Evolutionary conservation across 495 filamentous ascomycete species (phyloP).

Genomic region (Usnea hakonensis): DNA sequence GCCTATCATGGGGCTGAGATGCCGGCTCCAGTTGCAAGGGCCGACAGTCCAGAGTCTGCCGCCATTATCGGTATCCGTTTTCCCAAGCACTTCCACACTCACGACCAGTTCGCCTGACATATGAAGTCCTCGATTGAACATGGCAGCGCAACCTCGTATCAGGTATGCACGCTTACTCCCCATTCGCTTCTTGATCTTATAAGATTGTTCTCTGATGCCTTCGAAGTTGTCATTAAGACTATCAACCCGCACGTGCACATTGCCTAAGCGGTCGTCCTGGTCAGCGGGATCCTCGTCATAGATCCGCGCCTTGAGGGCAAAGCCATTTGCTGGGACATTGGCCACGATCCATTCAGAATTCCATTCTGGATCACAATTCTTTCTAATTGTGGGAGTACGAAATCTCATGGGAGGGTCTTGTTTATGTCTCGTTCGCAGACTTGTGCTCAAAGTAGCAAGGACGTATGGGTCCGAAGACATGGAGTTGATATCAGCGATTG

Average conservation of each 20-base stretch:
- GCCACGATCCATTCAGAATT: slow-evolving; percentile 79
- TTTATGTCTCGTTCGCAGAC: slow-evolving; percentile 64
- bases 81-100: slow-evolving; percentile 67
- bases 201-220: slow-evolving; percentile 57
- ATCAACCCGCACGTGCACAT: slow-evolving; percentile 58
- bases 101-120: slow-evolving; percentile 55
- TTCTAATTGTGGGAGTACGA: slow-evolving; percentile 68
- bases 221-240: slow-evolving; percentile 55
- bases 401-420: slow-evolving; percentile 65
- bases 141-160: slow-evolving; percentile 53
- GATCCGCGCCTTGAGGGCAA: slow-evolving; percentile 69
- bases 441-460: slow-evolving; percentile 54
- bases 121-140: slow-evolving; percentile 47
- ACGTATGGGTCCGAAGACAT: slow-evolving; percentile 82
- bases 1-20: slow-evolving; percentile 84
- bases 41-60: slow-evolving; percentile 73
- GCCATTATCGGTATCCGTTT: slow-evolving; percentile 60
- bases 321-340: slow-evolving; percentile 71
- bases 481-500: slow-evolving; percentile 68
- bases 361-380: slow-evolving; percentile 67
- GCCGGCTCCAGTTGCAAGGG: slow-evolving; percentile 68
- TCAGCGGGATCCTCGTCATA: slow-evolving; percentile 86
- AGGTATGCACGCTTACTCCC: slow-evolving; percentile 81
- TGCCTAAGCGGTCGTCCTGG: slow-evolving; percentile 81
- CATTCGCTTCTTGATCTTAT: slow-evolving; percentile 70